These are phyloP conservation scores for Chaetomium olivaceum DNA, from an alignment of 2,329 filamentous ascomycete species.

Conservation along the genomic window DNA sequence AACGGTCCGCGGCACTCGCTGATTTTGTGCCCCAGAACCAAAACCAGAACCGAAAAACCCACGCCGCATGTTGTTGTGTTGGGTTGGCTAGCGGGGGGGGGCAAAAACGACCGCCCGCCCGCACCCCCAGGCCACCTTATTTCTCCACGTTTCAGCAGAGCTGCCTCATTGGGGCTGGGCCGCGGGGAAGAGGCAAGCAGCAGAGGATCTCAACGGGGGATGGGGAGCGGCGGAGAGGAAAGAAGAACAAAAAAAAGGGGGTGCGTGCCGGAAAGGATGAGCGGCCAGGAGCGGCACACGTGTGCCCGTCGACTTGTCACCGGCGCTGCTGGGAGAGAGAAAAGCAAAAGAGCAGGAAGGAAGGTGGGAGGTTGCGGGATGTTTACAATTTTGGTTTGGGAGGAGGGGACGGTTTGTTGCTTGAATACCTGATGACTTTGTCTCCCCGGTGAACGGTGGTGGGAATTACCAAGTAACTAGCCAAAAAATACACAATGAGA, in stretches of 20 bases:
- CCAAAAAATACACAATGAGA: constrained; percentile 14
- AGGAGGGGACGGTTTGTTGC: background rate
- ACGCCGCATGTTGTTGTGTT: constrained; percentile 10
- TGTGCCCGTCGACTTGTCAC: constrained; percentile 5
- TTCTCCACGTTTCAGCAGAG: constrained; percentile 18
- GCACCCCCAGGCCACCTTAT: background rate
- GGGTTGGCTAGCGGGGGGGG: background rate
- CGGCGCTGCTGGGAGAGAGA: no score
- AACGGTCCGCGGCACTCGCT: background rate
- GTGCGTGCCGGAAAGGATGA: background rate
- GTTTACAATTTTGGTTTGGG: background rate
- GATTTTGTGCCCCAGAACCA: background rate
- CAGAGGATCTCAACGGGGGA: background rate
- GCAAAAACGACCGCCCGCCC: background rate
- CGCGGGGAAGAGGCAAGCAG: constrained; percentile 12
- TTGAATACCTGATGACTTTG: background rate
- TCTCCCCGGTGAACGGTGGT: background rate
- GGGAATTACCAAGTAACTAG: constrained; percentile 1
- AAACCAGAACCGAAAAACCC: no score
- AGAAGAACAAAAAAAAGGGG: background rate
- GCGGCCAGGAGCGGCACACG: constrained; percentile 5
- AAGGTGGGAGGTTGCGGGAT: no score
- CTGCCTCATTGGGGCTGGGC: constrained; percentile 7
- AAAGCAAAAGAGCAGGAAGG: background rate
- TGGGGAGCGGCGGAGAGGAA: background rate